A percentile compares a stretch with the other conserved stretches of the same genome.
Evolutionary conservation across 148 eudicot species (phyloP).

Genomic region (Vaccinium corymbosum): DNA sequence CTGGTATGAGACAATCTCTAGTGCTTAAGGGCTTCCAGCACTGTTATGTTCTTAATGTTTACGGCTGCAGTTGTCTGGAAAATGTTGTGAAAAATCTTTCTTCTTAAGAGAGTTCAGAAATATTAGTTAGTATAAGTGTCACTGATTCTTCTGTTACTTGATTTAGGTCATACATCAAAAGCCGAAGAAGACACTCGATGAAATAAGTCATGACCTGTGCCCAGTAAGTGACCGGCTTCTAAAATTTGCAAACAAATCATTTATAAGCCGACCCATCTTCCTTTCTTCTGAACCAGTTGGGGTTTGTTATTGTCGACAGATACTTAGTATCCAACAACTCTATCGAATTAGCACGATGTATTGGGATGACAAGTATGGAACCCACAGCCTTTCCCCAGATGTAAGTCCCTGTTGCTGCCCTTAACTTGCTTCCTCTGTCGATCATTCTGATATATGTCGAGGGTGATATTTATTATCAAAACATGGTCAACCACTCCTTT

Average conservation of each 20-base stretch:
- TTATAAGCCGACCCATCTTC: constrained; percentile 15
- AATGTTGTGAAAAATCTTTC: background rate
- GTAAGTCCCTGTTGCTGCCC: constrained; percentile 39
- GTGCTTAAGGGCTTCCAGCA: background rate
- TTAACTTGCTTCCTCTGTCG: background rate
- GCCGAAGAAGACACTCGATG: constrained; percentile 81
- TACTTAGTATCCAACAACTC: constrained; percentile 84
- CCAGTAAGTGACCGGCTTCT: constrained; percentile 52
- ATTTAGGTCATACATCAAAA: constrained; percentile 87
- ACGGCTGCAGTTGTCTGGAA: background rate
- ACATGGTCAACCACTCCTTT: background rate
- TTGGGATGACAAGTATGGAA: constrained; percentile 95
- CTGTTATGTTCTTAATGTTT: background rate
- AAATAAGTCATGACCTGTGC: constrained; percentile 88
- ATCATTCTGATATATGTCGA: background rate
- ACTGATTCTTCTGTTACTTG: constrained; percentile 15
- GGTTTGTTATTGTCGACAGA: constrained; percentile 37
- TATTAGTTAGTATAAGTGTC: background rate
- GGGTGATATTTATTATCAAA: background rate
- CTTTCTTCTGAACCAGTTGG: constrained; percentile 23
- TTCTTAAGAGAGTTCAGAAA: background rate
- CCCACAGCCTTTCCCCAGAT: constrained; percentile 82
- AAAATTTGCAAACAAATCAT: constrained; percentile 13
- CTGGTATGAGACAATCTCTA: constrained; percentile 45
- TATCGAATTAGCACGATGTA: constrained; percentile 95